Conservation (phyloP, 1,284 basidiomycete genomes). For the Irpex lacteus region DNA sequence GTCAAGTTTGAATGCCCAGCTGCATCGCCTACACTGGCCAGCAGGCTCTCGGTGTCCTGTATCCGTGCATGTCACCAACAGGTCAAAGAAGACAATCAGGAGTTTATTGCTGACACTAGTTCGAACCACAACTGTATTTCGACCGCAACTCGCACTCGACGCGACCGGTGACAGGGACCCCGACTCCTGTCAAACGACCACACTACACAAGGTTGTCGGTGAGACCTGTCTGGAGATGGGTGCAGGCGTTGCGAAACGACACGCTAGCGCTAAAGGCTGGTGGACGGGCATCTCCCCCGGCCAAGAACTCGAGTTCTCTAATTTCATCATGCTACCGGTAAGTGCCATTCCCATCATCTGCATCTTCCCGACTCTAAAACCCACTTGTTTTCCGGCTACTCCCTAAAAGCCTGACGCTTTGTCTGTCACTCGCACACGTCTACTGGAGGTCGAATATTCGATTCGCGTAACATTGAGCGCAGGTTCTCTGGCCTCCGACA, state of each 20-base stretch:
- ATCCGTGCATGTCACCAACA: constrained; percentile 70
- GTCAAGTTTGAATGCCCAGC: constrained; percentile 69
- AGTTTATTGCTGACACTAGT: constrained; percentile 66
- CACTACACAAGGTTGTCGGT: constrained; percentile 62
- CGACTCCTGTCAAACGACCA: constrained; percentile 59
- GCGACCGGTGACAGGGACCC: constrained; percentile 38
- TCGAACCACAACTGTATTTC: constrained; percentile 72
- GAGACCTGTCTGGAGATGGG: constrained; percentile 68
- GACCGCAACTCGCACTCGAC: constrained; percentile 46
- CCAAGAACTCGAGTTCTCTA: constrained; percentile 57
- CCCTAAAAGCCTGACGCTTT: constrained; percentile 64
- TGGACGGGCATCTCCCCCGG: constrained; percentile 79
- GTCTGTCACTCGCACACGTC: constrained; percentile 69
- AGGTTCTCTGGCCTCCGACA: constrained; percentile 62
- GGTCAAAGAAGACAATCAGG: constrained; percentile 74
- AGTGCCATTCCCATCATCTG: constrained; percentile 27
- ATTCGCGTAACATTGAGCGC: constrained; percentile 71
- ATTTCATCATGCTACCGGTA: constrained; percentile 73
- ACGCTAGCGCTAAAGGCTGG: constrained; percentile 83
- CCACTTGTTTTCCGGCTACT: constrained; percentile 6
- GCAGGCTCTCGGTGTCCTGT: constrained; percentile 84
- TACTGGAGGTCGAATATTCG: constrained; percentile 80
- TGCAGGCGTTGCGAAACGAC: constrained; percentile 59
- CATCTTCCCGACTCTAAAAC: background rate
- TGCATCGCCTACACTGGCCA: constrained; percentile 82